Evolutionary conservation across 225 moss, liverwort and hornwort species (phyloP).

Genomic region (Sphagnum tenellum): DNA sequence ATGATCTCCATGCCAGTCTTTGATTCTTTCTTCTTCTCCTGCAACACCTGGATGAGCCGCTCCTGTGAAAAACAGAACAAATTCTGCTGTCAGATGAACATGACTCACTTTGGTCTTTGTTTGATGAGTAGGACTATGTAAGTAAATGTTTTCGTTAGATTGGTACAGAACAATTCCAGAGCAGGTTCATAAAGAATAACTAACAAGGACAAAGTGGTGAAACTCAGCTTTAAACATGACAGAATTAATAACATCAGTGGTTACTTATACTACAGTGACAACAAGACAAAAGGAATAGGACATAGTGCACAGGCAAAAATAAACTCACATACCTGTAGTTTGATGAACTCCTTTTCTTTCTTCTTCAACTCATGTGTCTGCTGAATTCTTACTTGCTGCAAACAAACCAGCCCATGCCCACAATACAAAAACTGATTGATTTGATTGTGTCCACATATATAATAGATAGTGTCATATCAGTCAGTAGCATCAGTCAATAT

Average conservation of each 20-base stretch:
- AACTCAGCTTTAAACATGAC: not conserved
- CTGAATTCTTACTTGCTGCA: slow-evolving; percentile 92
- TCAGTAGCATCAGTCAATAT: not conserved
- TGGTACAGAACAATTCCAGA: too few relatives aligned
- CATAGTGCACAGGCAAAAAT: not conserved
- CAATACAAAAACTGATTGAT: slow-evolving; percentile 6
- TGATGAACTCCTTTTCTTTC: slow-evolving; percentile 88
- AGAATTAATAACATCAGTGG: too few relatives aligned
- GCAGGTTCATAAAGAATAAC: too few relatives aligned
- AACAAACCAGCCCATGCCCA: not conserved
- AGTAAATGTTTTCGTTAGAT: too few relatives aligned
- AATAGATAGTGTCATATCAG: not conserved
- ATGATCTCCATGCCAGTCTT: slow-evolving; percentile 87
- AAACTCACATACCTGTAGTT: slow-evolving; percentile 55
- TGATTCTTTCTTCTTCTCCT: slow-evolving; percentile 81
- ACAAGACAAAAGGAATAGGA: too few relatives aligned
- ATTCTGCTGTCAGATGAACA: too few relatives aligned
- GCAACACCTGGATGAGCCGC: slow-evolving; percentile 86
- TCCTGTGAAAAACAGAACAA: slow-evolving; percentile 28
- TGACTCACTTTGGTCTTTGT: too few relatives aligned
- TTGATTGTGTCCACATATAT: not conserved
- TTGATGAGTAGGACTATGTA: too few relatives aligned
- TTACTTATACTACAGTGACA: too few relatives aligned
- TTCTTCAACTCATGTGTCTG: slow-evolving; percentile 97
- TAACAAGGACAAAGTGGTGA: too few relatives aligned